These are phyloP conservation scores for Trichoderma atrobrunneum DNA, from an alignment of 2,329 filamentous ascomycete genomes.

Conservation along the genomic window DNA sequence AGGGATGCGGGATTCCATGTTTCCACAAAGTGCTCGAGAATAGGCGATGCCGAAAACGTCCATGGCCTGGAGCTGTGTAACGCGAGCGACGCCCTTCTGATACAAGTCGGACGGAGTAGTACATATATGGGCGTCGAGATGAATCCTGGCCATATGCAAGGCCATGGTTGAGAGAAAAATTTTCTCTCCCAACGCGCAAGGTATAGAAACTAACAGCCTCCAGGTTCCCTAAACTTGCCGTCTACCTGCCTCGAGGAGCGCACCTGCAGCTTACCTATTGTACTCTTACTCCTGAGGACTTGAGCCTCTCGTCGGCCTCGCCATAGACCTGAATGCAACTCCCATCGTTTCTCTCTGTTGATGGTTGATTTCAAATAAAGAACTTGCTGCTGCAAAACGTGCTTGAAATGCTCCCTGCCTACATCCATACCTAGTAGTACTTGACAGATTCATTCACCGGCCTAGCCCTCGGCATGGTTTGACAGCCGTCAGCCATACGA, in stretches of 20 bases:
- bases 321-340: background rate
- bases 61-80: constrained; percentile 3
- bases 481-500: background rate
- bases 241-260: background rate
- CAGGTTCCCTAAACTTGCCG: background rate
- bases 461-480: background rate
- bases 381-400: background rate
- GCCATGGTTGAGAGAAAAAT: background rate
- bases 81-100: constrained; percentile 1
- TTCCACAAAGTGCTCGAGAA: background rate
- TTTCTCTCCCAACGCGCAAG: background rate
- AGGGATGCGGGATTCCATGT: background rate
- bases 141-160: constrained; percentile 6
- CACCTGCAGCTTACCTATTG: background rate
- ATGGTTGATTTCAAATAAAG: background rate
- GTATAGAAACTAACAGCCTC: background rate
- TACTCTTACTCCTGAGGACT: background rate
- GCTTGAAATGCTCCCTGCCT: background rate
- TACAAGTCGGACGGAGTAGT: background rate
- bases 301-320: background rate
- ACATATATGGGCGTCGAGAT: background rate
- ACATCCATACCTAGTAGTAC: no score
- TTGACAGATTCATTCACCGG: background rate
- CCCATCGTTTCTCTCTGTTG: background rate
- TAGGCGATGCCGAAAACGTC: constrained; percentile 10